Conservation (phyloP, 2,329 filamentous ascomycete genomes). For the Talaromyces marneffei region DNA sequence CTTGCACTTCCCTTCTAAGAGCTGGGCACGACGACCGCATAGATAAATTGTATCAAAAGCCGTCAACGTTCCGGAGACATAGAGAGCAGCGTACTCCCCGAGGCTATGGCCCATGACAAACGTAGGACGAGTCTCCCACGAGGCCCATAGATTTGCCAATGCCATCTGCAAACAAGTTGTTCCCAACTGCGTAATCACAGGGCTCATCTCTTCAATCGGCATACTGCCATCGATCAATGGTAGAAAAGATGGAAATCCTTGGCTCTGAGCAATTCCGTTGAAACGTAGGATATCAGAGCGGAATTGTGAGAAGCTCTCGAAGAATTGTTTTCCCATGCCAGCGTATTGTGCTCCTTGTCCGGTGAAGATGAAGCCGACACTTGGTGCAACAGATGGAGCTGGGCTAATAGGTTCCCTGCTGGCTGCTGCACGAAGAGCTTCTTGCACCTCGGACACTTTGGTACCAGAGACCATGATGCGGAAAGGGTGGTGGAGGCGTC, state of each 20-base stretch:
- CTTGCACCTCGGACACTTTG: slow-evolving; percentile 25
- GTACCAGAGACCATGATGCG: slow-evolving; percentile 29
- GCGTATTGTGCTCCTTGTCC: slow-evolving; percentile 37
- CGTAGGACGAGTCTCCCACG: slow-evolving; percentile 32
- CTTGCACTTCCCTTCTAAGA: slow-evolving; percentile 37
- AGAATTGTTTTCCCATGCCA: slow-evolving; percentile 33
- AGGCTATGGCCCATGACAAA: slow-evolving; percentile 40
- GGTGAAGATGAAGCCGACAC: slow-evolving; percentile 34
- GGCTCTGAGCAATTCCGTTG: slow-evolving; percentile 28
- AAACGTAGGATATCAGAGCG: slow-evolving; percentile 27
- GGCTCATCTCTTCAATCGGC: slow-evolving; percentile 26
- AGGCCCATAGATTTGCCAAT: slow-evolving; percentile 30
- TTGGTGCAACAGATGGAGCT: slow-evolving; percentile 24
- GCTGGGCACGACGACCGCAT: slow-evolving; percentile 36
- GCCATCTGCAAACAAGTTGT: slow-evolving; percentile 38
- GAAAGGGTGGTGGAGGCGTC: slow-evolving; percentile 41
- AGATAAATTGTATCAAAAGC: slow-evolving; percentile 36
- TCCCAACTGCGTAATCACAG: slow-evolving; percentile 32
- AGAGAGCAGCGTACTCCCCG: slow-evolving; percentile 39
- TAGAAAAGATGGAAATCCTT: slow-evolving; percentile 34
- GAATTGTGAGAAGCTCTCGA: slow-evolving; percentile 28
- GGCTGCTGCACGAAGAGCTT: slow-evolving; percentile 22
- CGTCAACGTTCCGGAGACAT: slow-evolving; percentile 34
- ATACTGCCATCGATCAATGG: slow-evolving; percentile 30
- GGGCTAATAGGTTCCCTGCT: slow-evolving; percentile 23